Conservation (phyloP, 805 yeast species). For the Ogataea philodendri region DNA sequence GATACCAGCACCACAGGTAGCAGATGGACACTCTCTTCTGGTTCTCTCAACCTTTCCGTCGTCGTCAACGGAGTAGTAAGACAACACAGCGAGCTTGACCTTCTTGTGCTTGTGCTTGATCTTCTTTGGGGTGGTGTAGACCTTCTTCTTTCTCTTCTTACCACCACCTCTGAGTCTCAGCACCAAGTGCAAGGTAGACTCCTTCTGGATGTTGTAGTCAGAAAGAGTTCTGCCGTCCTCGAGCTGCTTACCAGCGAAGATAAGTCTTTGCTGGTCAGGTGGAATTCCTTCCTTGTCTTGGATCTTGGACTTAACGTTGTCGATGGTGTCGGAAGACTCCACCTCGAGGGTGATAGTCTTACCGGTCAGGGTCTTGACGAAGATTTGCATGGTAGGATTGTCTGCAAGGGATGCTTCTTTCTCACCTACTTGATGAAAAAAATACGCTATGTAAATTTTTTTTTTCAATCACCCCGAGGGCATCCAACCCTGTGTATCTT, state of each 20-base stretch:
- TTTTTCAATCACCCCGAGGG: constrained; percentile 3
- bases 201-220: constrained; percentile 99
- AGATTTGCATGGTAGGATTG: constrained; percentile 55
- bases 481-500: constrained; percentile 2
- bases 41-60: constrained; percentile 98
- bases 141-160: constrained; percentile 99
- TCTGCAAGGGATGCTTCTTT: constrained; percentile 41
- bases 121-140: constrained; percentile 99
- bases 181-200: constrained; percentile 95
- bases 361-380: constrained; percentile 86
- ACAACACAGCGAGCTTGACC: constrained; percentile 98
- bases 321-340: constrained; percentile 98
- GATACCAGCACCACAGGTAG: constrained; percentile 96
- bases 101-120: constrained; percentile 99
- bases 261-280: constrained; percentile 99
- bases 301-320: constrained; percentile 97
- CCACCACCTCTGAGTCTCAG: constrained; percentile 97
- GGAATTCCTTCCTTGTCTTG: constrained; percentile 99
- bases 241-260: constrained; percentile 99
- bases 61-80: constrained; percentile 98
- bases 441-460: constrained; percentile 6
- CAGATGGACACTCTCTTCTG: constrained; percentile 95
- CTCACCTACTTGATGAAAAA: constrained; percentile 29
- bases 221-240: constrained; percentile 99
- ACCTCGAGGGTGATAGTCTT: constrained; percentile 97